Base-by-base conservation (phyloP, 2,329 filamentous ascomycete genomes). In the Fusarium camptoceras region DNA sequence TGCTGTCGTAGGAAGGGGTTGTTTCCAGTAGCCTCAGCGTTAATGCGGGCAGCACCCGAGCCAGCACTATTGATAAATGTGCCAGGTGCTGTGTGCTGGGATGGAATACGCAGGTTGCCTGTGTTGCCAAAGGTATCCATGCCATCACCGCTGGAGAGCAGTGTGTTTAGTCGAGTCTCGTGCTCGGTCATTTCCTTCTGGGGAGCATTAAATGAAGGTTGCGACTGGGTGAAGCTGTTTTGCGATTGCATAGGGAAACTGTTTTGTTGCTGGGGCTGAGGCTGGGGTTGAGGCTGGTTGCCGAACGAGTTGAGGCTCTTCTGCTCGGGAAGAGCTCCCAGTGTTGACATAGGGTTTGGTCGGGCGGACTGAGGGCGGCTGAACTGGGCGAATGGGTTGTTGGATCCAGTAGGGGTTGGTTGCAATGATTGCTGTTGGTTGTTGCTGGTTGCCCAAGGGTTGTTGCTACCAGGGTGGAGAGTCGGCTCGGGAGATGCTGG, bases 121-220 rank as follows among this genome's bases (percentile, higher is more conserved):
- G 93, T 93, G 79, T 99, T 99, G 71, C 96, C 96, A 78, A 97
- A 99, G 0, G 96, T 99, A 78, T 99, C 96, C 84, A 97, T 92
- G 25, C 96, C 96, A 60, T 99, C 96, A 70, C 96, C 94, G 25
- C 87, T 89, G 5, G 94, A 88, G 46, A 99, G 88, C 34, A 99
- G 88, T 3, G 92, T 88, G 78, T 98, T 98, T 72, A 99, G 91
- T 76, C 89, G 92, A 24, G 91, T 89, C 77, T 90, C 87, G 79
- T 90, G 89, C 77, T 89, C 87, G 74, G 81, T 88, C 71, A 89
- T 76, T 66, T 87, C 84, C 75, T 83, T 88, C 74, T 86, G 87
- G 3, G 85, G 85, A 66, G 70, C 46, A 34, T 66, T 75, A 58
- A 79, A 74, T n/a, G 61, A 66, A 22, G 76, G 67, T 55, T 78